Evolutionary conservation across 2,329 filamentous ascomycete species (phyloP).

Genomic region (Alternaria alternata): DNA sequence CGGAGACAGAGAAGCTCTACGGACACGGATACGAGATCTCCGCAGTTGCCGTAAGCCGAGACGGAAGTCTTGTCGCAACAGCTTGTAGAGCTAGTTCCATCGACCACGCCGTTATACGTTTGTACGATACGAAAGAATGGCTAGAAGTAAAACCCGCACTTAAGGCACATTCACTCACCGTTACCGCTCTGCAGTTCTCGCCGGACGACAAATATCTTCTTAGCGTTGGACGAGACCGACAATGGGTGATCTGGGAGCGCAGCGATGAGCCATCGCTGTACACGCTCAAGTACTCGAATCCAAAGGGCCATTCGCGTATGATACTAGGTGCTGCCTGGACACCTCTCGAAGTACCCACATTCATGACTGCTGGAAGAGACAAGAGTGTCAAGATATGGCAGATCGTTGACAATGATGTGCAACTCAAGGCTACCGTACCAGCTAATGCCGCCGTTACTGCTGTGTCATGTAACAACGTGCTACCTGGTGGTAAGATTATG

Average conservation of each 20-base stretch:
- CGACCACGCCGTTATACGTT: slow-evolving; percentile 91
- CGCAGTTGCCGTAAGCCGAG: slow-evolving; percentile 78
- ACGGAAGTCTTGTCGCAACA: slow-evolving; percentile 81
- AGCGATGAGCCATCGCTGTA: slow-evolving; percentile 58
- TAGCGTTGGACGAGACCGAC: slow-evolving; percentile 88
- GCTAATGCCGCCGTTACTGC: slow-evolving; percentile 41
- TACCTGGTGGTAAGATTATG: slow-evolving; percentile 2
- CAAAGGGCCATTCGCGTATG: slow-evolving; percentile 91
- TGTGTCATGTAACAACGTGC: slow-evolving; percentile 29
- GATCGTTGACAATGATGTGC: slow-evolving; percentile 32
- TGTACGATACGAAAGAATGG: slow-evolving; percentile 90
- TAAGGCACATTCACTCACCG: slow-evolving; percentile 84
- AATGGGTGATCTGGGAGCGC: slow-evolving; percentile 84
- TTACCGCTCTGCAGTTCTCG: slow-evolving; percentile 83
- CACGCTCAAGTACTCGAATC: slow-evolving; percentile 68
- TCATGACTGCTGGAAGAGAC: slow-evolving; percentile 90
- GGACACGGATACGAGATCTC: slow-evolving; percentile 98
- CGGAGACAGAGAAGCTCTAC: slow-evolving; percentile 95
- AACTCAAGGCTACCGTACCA: slow-evolving; percentile 35
- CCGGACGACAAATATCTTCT: slow-evolving; percentile 76
- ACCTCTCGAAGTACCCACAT: slow-evolving; percentile 56
- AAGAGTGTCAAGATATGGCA: slow-evolving; percentile 75
- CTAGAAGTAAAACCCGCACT: slow-evolving; percentile 85
- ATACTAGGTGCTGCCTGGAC: slow-evolving; percentile 90
- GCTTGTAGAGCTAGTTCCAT: slow-evolving; percentile 91